Evolutionary conservation across 1,284 basidiomycete species (phyloP).

Genomic region (Papiliotrema fonsecae): DNA sequence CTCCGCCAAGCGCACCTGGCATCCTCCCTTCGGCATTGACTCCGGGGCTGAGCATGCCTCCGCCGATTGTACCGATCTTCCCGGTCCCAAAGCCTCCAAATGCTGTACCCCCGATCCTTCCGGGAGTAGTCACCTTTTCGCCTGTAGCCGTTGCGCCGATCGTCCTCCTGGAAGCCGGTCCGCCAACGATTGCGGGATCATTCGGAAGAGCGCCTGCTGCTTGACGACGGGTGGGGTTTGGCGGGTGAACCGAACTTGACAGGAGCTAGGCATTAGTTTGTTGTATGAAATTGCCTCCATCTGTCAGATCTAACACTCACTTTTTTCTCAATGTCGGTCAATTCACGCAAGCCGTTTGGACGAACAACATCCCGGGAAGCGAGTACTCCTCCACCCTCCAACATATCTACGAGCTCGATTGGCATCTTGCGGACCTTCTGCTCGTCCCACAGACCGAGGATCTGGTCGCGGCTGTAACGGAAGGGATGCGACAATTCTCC

Average conservation of each 20-base stretch:
- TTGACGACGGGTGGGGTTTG: conserved; percentile 26
- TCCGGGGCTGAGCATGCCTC: conserved; percentile 18
- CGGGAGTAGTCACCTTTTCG: conserved; percentile 22
- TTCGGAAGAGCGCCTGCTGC: neutral
- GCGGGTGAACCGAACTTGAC: conserved; percentile 33
- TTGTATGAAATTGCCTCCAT: neutral
- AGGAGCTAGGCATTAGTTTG: conserved; percentile 24
- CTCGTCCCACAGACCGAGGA: conserved; percentile 77
- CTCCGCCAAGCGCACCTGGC: conserved; percentile 39
- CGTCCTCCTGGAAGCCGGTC: conserved; percentile 16
- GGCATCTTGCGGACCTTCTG: conserved; percentile 67
- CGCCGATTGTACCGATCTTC: conserved; percentile 31
- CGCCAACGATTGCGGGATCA: conserved; percentile 12
- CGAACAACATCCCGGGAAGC: conserved; percentile 68
- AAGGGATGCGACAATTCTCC: conserved; percentile 54
- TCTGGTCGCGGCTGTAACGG: conserved; percentile 77
- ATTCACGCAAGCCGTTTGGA: conserved; percentile 70
- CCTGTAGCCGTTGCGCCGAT: conserved; percentile 12
- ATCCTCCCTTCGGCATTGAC: conserved; percentile 15
- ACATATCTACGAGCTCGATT: conserved; percentile 59
- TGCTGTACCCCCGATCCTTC: conserved; percentile 12
- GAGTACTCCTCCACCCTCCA: conserved; percentile 74
- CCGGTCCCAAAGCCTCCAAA: conserved; percentile 11
- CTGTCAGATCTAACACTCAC: conserved; percentile 50
- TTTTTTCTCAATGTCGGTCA: conserved; percentile 81